Conservation (phyloP, 768 basidiomycete genomes). For the Stropharia rugosoannulata region DNA sequence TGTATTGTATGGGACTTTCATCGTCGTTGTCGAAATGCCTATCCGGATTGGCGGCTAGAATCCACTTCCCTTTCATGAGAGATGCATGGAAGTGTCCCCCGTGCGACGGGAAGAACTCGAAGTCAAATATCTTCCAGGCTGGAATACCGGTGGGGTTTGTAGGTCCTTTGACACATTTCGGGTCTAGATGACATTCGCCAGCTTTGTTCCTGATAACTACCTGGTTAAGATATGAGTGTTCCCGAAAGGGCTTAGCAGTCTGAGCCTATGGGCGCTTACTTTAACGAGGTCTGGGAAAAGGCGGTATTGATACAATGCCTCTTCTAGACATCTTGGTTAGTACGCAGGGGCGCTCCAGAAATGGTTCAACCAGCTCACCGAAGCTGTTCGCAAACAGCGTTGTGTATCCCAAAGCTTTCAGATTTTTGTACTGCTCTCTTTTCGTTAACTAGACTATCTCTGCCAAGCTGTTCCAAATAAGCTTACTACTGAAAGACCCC, state of each 20-base stretch:
- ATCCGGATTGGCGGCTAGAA: slow-evolving; percentile 29
- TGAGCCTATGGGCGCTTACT: slow-evolving; percentile 9
- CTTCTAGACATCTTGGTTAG: slow-evolving; percentile 10
- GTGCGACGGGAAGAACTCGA: slow-evolving; percentile 24
- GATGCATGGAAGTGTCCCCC: slow-evolving; percentile 16
- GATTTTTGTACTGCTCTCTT: slow-evolving; percentile 21
- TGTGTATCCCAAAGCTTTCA: slow-evolving; percentile 23
- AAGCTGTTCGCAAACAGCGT: slow-evolving; percentile 23
- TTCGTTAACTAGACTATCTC: not conserved
- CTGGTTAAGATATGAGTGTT: slow-evolving; percentile 7
- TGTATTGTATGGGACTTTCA: slow-evolving; percentile 21
- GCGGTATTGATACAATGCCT: slow-evolving; percentile 26
- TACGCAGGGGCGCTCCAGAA: not conserved
- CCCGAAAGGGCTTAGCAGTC: too few relatives aligned
- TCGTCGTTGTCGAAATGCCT: slow-evolving; percentile 10
- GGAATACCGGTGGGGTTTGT: slow-evolving; percentile 32
- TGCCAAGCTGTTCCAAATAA: not conserved
- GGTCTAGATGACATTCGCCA: slow-evolving; percentile 23
- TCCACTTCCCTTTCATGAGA: slow-evolving; percentile 28
- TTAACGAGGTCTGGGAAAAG: slow-evolving; percentile 32
- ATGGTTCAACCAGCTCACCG: slow-evolving; percentile 16
- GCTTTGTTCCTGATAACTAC: slow-evolving; percentile 25
- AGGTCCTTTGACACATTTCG: slow-evolving; percentile 24
- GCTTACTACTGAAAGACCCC: slow-evolving; percentile 27
- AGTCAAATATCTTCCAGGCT: slow-evolving; percentile 35